Conservation (phyloP, 1,284 basidiomycete genomes). For the Peniophora sp. region DNA sequence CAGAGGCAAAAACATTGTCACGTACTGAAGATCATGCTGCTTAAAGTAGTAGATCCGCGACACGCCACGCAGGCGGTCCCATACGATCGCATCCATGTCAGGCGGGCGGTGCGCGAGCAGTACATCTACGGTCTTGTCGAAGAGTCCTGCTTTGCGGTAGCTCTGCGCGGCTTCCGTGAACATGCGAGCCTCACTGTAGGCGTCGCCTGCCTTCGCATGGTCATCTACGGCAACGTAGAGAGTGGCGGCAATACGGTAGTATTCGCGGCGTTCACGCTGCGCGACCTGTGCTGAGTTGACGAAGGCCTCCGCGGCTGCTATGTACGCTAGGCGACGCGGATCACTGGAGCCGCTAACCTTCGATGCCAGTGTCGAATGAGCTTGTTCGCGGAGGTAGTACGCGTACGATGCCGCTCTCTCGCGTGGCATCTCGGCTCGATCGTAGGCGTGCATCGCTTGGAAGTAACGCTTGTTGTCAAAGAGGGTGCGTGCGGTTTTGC, state of each 20-base stretch:
- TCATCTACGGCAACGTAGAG: constrained; percentile 40
- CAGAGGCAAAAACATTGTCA: constrained; percentile 6
- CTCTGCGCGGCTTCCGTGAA: constrained; percentile 37
- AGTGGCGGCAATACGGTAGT: constrained; percentile 42
- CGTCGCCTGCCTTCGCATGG: constrained; percentile 34
- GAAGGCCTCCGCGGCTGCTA: constrained; percentile 42
- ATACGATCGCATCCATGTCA: constrained; percentile 25
- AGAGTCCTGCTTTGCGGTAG: constrained; percentile 41
- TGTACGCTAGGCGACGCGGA: constrained; percentile 28
- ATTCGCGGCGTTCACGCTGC: constrained; percentile 23
- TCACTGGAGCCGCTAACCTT: constrained; percentile 6
- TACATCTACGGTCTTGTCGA: constrained; percentile 46
- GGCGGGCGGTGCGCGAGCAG: constrained; percentile 15
- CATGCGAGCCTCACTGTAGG: constrained; percentile 34
- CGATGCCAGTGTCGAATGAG: constrained; percentile 14
- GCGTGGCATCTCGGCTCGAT: constrained; percentile 37
- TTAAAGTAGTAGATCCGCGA: constrained; percentile 47
- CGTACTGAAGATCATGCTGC: constrained; percentile 36
- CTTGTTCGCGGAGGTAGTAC: constrained; percentile 35
- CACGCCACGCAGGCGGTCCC: constrained; percentile 35
- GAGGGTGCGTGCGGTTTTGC: constrained; percentile 36
- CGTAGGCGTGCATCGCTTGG: constrained; percentile 57
- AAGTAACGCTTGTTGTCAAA: constrained; percentile 49
- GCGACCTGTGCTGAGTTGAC: constrained; percentile 27
- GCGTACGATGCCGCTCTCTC: constrained; percentile 40